Percentiles rank a stretch among this genome's conserved stretches.
These are phyloP conservation scores for Aspergillus sclerotialis DNA, from an alignment of 2,329 filamentous ascomycete species.

Conservation along the genomic window DNA sequence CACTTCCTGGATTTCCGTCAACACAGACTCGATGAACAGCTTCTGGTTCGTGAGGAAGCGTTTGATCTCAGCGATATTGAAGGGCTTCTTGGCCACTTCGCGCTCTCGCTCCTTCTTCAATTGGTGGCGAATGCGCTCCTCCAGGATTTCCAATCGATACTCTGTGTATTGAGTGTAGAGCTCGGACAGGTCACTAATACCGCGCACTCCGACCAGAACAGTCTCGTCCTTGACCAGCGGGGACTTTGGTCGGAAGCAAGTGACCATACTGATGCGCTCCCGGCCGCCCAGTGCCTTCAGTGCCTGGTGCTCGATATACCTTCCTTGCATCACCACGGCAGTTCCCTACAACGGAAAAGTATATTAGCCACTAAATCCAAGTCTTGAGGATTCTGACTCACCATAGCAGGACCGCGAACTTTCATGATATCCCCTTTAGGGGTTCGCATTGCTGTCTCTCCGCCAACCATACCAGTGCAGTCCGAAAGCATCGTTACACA, in stretches of 20 bases:
- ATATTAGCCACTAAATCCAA: not conserved
- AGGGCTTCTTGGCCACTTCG: too few species aligned
- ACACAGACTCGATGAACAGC: too few species aligned
- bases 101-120: too few species aligned
- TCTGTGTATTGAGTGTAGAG: slow-evolving; percentile 52
- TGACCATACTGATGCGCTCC: slow-evolving; percentile 57
- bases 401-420: slow-evolving; percentile 38
- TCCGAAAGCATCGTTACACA: slow-evolving; percentile 60
- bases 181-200: slow-evolving; percentile 47
- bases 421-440: slow-evolving; percentile 41
- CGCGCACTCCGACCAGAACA: slow-evolving; percentile 49
- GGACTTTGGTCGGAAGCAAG: slow-evolving; percentile 52
- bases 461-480: slow-evolving; percentile 55
- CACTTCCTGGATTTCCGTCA: too few species aligned
- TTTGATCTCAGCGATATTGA: too few species aligned
- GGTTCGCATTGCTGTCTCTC: slow-evolving; percentile 57
- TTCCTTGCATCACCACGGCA: slow-evolving; percentile 54
- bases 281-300: slow-evolving; percentile 47
- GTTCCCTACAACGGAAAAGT: slow-evolving; percentile 5
- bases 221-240: slow-evolving; percentile 49
- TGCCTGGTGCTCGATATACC: slow-evolving; percentile 57
- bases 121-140: slow-evolving; percentile 44
- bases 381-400: slow-evolving; percentile 11
- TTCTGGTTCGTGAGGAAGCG: too few species aligned
- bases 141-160: slow-evolving; percentile 54